phyloP scores from a whole-genome alignment of 192 early-diverging fungal genomes.

The Piromyces finnis region DNA sequence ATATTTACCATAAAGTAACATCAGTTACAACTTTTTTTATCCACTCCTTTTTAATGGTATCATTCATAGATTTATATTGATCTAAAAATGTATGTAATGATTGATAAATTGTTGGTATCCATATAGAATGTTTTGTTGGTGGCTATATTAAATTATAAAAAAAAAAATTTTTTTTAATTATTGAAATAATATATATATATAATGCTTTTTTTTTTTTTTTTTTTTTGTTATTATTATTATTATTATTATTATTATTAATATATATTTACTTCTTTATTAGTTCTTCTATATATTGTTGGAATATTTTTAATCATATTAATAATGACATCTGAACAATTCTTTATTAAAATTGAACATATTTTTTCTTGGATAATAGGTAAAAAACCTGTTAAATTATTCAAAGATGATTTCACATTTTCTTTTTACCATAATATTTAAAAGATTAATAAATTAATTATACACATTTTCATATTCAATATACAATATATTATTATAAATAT shows the following conservation, averaged over 20 bases:
- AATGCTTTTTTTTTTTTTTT: too few relatives aligned
- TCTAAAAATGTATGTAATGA: not conserved
- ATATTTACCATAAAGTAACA: not conserved
- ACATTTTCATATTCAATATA: too few relatives aligned
- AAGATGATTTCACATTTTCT: not conserved
- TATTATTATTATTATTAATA: not conserved
- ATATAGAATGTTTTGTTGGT: not conserved
- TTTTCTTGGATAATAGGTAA: not conserved
- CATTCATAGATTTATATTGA: not conserved
- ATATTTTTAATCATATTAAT: not conserved
- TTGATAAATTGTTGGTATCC: not conserved
- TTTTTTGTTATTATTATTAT: too few relatives aligned
- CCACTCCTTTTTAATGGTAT: not conserved
- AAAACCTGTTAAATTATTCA: not conserved
- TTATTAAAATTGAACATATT: not conserved
- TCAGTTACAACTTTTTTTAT: not conserved
- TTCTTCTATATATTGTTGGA: not conserved
- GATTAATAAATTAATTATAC: too few relatives aligned
- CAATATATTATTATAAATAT: too few relatives aligned
- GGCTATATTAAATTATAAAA: not conserved
- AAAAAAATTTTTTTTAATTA: not conserved
- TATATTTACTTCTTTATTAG: not conserved
- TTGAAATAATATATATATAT: too few relatives aligned
- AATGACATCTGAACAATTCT: not conserved
- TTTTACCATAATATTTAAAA: too few relatives aligned